These are phyloP conservation scores for Zygoascus biomembranicola DNA, from an alignment of 805 yeast species.

Conservation along the genomic window DNA sequence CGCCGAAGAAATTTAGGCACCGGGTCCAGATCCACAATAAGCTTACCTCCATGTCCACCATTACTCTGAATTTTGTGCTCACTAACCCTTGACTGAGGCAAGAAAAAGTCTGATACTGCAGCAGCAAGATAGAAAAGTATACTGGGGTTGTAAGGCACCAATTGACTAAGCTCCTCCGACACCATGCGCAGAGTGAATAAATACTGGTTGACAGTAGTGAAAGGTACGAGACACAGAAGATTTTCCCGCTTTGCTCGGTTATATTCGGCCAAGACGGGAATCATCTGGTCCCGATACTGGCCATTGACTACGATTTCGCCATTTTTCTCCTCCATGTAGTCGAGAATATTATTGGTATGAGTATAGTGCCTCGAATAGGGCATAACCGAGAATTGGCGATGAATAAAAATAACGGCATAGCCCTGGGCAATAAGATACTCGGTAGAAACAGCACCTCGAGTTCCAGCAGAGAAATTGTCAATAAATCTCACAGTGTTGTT, in stretches of 20 bases:
- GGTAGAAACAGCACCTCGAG: slow-evolving; percentile 94
- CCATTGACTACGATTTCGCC: slow-evolving; percentile 51
- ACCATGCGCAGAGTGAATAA: slow-evolving; percentile 70
- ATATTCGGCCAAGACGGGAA: slow-evolving; percentile 46
- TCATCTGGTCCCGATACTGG: slow-evolving; percentile 54
- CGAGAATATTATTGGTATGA: slow-evolving; percentile 77
- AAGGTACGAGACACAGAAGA: slow-evolving; percentile 65
- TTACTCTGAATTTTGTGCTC: slow-evolving; percentile 91
- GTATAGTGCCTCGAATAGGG: slow-evolving; percentile 88
- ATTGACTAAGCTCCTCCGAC: slow-evolving; percentile 48
- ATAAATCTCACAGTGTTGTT: slow-evolving; percentile 94
- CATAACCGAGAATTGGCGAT: slow-evolving; percentile 81
- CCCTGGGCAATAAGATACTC: slow-evolving; percentile 81
- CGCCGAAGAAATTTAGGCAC: slow-evolving; percentile 90
- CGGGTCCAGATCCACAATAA: slow-evolving; percentile 82
- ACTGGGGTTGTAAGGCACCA: slow-evolving; percentile 1
- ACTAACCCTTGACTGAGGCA: slow-evolving; percentile 78
- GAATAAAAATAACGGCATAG: slow-evolving; percentile 87
- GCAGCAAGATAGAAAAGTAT: slow-evolving; percentile 89
- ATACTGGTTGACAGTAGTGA: slow-evolving; percentile 92
- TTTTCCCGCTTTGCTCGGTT: slow-evolving; percentile 40
- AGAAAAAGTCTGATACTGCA: slow-evolving; percentile 93
- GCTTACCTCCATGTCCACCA: slow-evolving; percentile 51
- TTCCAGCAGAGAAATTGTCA: slow-evolving; percentile 96
- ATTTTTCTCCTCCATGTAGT: slow-evolving; percentile 51